phyloP scores from a whole-genome alignment of 1,284 basidiomycete species.

The Ustanciosporium gigantosporum region DNA sequence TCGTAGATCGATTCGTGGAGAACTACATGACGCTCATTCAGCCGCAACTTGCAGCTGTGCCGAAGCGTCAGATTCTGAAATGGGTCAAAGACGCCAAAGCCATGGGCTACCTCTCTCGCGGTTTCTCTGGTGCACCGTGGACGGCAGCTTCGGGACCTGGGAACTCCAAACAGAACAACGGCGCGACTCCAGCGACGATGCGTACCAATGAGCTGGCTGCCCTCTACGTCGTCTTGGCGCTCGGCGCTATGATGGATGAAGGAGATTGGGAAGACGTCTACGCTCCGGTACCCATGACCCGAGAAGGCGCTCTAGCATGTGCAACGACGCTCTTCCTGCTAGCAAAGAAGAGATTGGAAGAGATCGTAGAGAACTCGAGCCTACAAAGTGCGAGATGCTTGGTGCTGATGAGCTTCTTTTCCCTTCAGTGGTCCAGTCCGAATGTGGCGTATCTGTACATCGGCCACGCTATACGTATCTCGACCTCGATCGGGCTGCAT shows the following conservation, averaged over 20 bases:
- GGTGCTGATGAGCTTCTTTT: slow-evolving; percentile 39
- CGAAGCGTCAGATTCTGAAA: slow-evolving; percentile 35
- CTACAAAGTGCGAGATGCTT: slow-evolving; percentile 35
- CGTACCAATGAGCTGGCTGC: slow-evolving; percentile 38
- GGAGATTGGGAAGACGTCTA: slow-evolving; percentile 34
- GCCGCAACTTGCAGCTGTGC: slow-evolving; percentile 26
- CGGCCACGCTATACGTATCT: slow-evolving; percentile 38
- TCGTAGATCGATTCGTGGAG: slow-evolving; percentile 42
- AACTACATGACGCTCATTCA: slow-evolving; percentile 41
- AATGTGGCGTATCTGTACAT: slow-evolving; percentile 44
- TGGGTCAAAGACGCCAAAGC: slow-evolving; percentile 41
- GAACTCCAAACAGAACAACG: slow-evolving; percentile 4
- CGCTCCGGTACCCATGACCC: slow-evolving; percentile 26
- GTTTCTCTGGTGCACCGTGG: slow-evolving; percentile 25
- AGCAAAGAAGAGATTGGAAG: slow-evolving; percentile 35
- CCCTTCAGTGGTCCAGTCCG: slow-evolving; percentile 38
- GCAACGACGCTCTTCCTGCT: slow-evolving; percentile 29
- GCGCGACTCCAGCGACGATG: slow-evolving; percentile 8
- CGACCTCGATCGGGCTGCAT: slow-evolving; percentile 40
- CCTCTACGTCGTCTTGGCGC: slow-evolving; percentile 30
- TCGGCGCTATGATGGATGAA: slow-evolving; percentile 37
- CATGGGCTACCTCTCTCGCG: slow-evolving; percentile 28
- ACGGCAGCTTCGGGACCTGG: slow-evolving; percentile 19
- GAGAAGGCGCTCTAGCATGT: slow-evolving; percentile 31
- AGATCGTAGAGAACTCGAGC: slow-evolving; percentile 41